Evolutionary conservation across 2,329 filamentous ascomycete genomes (phyloP).

Genomic region (Pseudovirgaria hyperparasitica): DNA sequence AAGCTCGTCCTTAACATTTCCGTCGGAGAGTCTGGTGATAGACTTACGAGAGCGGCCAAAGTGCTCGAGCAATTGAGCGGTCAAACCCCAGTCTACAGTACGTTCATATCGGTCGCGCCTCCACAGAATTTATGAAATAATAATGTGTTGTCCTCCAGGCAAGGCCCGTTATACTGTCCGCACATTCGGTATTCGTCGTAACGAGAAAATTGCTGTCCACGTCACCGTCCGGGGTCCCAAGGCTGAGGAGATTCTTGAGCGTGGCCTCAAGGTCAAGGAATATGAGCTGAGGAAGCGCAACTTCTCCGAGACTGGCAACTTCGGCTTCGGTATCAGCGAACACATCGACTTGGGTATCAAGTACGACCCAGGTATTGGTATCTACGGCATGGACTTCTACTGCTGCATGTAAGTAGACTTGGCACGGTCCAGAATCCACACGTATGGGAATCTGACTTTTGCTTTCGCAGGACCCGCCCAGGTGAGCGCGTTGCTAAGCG

Average conservation of each 20-base stretch:
- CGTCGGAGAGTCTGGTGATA: conserved; percentile 99
- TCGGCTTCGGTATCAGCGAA: conserved; percentile 99
- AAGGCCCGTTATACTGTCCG: conserved; percentile 99
- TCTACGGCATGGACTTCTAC: conserved; percentile 93
- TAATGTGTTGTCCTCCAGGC: conserved; percentile 41
- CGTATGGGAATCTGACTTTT: too few species aligned
- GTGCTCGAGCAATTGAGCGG: conserved; percentile 98
- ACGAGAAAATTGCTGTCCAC: conserved; percentile 99
- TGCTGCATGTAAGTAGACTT: conserved; percentile 77
- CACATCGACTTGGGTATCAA: conserved; percentile 99
- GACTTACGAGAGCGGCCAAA: conserved; percentile 98
- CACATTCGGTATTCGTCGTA: conserved; percentile 99
- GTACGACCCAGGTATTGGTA: conserved; percentile 29
- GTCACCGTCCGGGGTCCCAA: conserved; percentile 98
- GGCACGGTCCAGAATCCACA: too few species aligned
- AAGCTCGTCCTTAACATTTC: conserved; percentile 99
- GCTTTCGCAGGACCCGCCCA: conserved; percentile 64
- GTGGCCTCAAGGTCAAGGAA: conserved; percentile 99
- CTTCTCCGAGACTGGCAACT: conserved; percentile 99
- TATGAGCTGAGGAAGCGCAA: conserved; percentile 99
- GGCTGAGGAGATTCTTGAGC: conserved; percentile 99
- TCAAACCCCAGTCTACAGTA: conserved; percentile 99
- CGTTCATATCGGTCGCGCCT: conserved; percentile 27
- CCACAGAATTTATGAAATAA: too few species aligned
- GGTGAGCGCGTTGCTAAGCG: conserved; percentile 96